phyloP scores from a whole-genome alignment of 2,329 filamentous ascomycete genomes.

The Aspergillus pseudotamarii region DNA sequence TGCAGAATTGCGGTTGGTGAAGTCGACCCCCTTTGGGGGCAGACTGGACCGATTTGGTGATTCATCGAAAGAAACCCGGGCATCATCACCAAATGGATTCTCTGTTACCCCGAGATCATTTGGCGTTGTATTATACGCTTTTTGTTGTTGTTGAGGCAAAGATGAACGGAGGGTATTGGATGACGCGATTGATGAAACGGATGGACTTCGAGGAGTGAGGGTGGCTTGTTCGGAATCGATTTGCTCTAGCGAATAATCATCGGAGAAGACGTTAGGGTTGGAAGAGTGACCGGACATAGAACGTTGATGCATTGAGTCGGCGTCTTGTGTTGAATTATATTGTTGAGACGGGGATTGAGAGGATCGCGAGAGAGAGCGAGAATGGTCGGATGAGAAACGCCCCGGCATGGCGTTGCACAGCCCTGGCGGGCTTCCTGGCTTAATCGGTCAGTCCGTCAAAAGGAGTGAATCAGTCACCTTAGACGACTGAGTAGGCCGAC shows the following conservation, averaged over 20 bases:
- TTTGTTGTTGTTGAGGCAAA: slow-evolving; percentile 27
- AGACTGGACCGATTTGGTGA: slow-evolving; percentile 36
- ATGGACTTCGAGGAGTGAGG: slow-evolving; percentile 32
- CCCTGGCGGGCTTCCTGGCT: slow-evolving; percentile 41
- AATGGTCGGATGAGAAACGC: slow-evolving; percentile 40
- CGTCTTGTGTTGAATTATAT: slow-evolving; percentile 24
- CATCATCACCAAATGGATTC: slow-evolving; percentile 41
- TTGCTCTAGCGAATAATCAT: slow-evolving; percentile 51
- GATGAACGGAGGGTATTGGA: slow-evolving; percentile 36
- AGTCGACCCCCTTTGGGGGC: slow-evolving; percentile 35
- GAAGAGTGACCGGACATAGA: slow-evolving; percentile 35
- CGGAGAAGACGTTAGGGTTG: slow-evolving; percentile 52
- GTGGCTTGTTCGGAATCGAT: slow-evolving; percentile 39
- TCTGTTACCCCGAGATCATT: slow-evolving; percentile 29
- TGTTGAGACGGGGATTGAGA: slow-evolving; percentile 29
- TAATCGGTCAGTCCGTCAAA: slow-evolving; percentile 33
- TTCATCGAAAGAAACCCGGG: slow-evolving; percentile 36
- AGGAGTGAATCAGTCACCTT: slow-evolving; percentile 23
- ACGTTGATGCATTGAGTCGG: slow-evolving; percentile 33
- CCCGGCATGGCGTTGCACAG: slow-evolving; percentile 44
- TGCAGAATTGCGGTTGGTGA: slow-evolving; percentile 36
- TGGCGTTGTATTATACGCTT: slow-evolving; percentile 25
- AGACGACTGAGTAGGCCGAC: slow-evolving; percentile 18
- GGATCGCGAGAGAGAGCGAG: slow-evolving; percentile 38
- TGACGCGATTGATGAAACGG: slow-evolving; percentile 36